Base-by-base conservation (phyloP, 805 yeast genomes). In the Candida saitoana region DNA sequence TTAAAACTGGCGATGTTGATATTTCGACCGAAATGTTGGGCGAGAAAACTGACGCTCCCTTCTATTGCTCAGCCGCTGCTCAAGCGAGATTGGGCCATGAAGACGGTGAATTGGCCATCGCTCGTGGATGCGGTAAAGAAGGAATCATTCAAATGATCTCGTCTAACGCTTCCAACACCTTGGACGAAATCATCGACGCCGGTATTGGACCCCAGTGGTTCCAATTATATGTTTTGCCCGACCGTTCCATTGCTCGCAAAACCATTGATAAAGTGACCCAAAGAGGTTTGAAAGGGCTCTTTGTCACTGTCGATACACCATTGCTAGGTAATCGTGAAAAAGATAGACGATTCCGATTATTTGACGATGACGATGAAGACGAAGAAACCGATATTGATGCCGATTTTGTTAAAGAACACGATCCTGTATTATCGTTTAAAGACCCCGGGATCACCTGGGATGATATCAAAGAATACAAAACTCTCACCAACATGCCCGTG, bases 1-100 rank as follows among this genome's bases (percentile, higher is more conserved):
- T 89, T 12, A 88, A 91, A 62, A 96, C 90, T 11, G 62, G 74
- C n/a, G 62, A 75, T 22, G 75, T 90, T 35, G 95, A 87, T 57
- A 61, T 80, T 27, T 61, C 82, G 8, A 83, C 95, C 6, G 73
- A 78, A 4, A 77, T 91, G 63, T 47, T 64, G 27, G 67, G 67
- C 5, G 38, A 42, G 12, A 46, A 49, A n/a, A 65, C 73, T 0
- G 54, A 54, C 19, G 64, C 68, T 15, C 81, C 81, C 2, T 60
- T 77, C 41, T 77, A 75, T 47, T 65, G 73, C 33, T 60, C 73
- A 3, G 79, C 79, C 1, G 73, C 76, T 25, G 78, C 77, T 1
- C 62, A 69, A 19, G 70, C 74, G 3, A 57, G 56, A 31, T 51
- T 70, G 43, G 78, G 72, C 1, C 71, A 73, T 38, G 64, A 63